Base-by-base conservation (phyloP, 148 eudicot species). In the Diospyros lotus region DNA sequence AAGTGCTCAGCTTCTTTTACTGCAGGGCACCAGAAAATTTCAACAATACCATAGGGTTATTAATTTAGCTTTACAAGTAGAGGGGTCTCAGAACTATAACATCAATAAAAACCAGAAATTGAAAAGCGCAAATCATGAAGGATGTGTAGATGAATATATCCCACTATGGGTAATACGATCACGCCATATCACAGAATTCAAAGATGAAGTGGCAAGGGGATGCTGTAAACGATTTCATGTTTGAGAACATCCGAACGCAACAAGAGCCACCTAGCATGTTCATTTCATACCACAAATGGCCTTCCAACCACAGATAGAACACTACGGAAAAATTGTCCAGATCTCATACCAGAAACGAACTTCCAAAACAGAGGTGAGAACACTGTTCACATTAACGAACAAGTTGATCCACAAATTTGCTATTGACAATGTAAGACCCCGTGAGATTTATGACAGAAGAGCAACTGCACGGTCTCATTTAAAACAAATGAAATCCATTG, bases 1-100 rank as follows among this genome's bases (percentile, higher is more conserved):
- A 94, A 82, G 80, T 89, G 96, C 70, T 94, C 98, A 1, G 96
- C 87, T 86, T 94, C 98, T 84, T 84, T 84, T 72, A 90, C 98
- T 94, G 89, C 82, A 81, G 28, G 46, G 42, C 43, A 77, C 45
- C 5, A 13, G 48, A 41, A 65, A 61, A 61, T 14, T 8, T 18
- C 38, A 61, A 8, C 11, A 1, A 67, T 42, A 38, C 8, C 9
- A 68, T 43, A 50, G 8, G 17, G 11, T 2, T 10, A 51, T 38
- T 39, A 68, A 28, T 10, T 51, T 14, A 67, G 56, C 41, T 67
- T 48, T 13, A 67, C 55, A 48, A 67, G 28, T 67, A 10, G 55
- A 55, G 12, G 51, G n/a, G 51, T n/a, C 61, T 38, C 52, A 15
- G 44, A 58, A 76, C 60, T 38, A 43, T 28, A 55, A 65, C 28